A percentile compares a stretch with the other conserved stretches of the same genome.
phyloP scores from a whole-genome alignment of 352 stramenopile genomes.

The Aphanomyces stellatus region DNA sequence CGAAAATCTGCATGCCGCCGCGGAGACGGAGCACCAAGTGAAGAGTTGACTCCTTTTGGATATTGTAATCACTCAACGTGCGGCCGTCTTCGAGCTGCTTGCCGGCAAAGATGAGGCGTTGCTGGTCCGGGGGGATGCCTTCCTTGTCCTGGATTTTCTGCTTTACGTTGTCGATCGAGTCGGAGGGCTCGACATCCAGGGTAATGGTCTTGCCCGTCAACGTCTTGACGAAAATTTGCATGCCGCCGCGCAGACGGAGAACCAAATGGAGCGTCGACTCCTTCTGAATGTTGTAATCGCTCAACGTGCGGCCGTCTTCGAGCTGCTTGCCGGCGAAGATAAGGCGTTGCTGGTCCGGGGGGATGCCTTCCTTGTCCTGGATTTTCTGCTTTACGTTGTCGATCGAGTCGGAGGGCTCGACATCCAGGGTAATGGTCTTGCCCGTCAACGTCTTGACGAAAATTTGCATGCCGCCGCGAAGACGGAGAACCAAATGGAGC shows the following conservation, averaged over 20 bases:
- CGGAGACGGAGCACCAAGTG: constrained; percentile 54
- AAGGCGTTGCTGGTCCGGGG: constrained; percentile 90
- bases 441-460: constrained; percentile 90
- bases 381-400: constrained; percentile 97
- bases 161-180: constrained; percentile 99
- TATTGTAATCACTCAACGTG: constrained; percentile 88
- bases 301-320: constrained; percentile 88
- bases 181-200: constrained; percentile 94
- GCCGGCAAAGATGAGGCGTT: constrained; percentile 86
- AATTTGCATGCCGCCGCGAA: constrained; percentile 68
- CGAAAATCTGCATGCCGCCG: constrained; percentile 70
- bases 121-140: constrained; percentile 90
- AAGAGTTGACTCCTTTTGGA: constrained; percentile 86
- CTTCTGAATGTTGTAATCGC: constrained; percentile 93
- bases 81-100: constrained; percentile 89
- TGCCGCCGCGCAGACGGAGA: constrained; percentile 67
- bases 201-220: constrained; percentile 96
- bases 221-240: constrained; percentile 98
- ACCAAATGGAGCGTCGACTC: constrained; percentile 91
- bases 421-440: constrained; percentile 89
- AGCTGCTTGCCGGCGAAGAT: constrained; percentile 96
- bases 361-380: constrained; percentile 90
- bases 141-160: constrained; percentile 91
- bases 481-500: constrained; percentile 74
- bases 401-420: constrained; percentile 89